Conservation (phyloP, 225 moss, liverwort and hornwort genomes). For the Physcomitrium patens region DNA sequence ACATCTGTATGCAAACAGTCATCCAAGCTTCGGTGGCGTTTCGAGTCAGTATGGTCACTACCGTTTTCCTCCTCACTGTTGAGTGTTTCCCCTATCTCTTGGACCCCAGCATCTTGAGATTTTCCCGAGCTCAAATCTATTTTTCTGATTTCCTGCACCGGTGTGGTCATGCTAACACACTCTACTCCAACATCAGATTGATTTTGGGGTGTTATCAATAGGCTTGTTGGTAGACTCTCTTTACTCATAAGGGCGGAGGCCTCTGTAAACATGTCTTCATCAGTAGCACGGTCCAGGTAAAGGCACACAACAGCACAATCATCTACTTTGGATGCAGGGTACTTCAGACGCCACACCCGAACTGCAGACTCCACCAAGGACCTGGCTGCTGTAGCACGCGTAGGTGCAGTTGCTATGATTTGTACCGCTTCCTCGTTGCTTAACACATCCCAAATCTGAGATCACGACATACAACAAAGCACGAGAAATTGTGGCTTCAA, state of each 20-base stretch:
- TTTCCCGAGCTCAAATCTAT: not conserved
- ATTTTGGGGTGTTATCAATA: not conserved
- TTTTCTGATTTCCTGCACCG: not conserved
- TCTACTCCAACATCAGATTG: not conserved
- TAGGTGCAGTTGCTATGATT: slow-evolving; percentile 47
- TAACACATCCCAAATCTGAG: slow-evolving; percentile 63
- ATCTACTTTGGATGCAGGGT: slow-evolving; percentile 61
- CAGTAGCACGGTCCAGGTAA: slow-evolving; percentile 35
- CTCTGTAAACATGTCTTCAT: slow-evolving; percentile 6
- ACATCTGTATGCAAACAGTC: slow-evolving; percentile 24
- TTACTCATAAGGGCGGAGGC: not conserved
- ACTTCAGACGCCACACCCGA: slow-evolving; percentile 64
- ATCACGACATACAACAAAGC: not conserved
- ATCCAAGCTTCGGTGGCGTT: slow-evolving; percentile 22
- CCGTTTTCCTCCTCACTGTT: not conserved
- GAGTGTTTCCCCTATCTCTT: not conserved
- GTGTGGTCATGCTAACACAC: too few relatives aligned
- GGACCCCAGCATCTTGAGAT: not conserved
- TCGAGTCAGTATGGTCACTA: slow-evolving; percentile 13
- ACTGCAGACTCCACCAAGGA: slow-evolving; percentile 60
- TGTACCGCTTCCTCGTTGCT: slow-evolving; percentile 62
- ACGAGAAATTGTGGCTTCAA: not conserved
- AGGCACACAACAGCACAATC: slow-evolving; percentile 63
- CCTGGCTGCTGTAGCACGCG: slow-evolving; percentile 56
- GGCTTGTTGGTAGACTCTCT: not conserved